phyloP scores from a whole-genome alignment of 768 basidiomycete genomes.

The Paxillus ammoniavirescens region DNA sequence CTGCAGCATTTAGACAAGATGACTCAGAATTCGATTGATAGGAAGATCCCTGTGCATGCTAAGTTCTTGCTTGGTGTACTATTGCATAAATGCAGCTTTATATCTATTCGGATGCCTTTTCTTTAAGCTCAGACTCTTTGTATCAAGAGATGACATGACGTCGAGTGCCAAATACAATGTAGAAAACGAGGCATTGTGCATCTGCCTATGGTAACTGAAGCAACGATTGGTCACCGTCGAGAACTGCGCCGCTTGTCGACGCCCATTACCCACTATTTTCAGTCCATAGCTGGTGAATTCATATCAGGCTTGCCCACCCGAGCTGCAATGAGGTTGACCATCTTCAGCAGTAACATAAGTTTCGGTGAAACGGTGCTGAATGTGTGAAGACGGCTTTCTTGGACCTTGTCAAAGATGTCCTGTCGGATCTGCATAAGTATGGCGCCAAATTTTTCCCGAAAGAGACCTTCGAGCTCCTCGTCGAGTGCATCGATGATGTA shows the following conservation, averaged over 20 bases:
- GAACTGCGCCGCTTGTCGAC: not conserved
- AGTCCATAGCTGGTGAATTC: not conserved
- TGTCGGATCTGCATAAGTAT: slow-evolving; percentile 20
- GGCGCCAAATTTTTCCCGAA: slow-evolving; percentile 22
- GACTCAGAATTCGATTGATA: slow-evolving; percentile 74
- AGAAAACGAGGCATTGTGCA: not conserved
- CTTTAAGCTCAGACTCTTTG: not conserved
- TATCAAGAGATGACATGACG: not conserved
- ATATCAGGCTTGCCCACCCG: slow-evolving; percentile 22
- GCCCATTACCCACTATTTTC: slow-evolving; percentile 4
- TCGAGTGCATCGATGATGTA: slow-evolving; percentile 30
- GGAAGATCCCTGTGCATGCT: not conserved
- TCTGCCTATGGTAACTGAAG: no score
- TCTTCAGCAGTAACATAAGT: slow-evolving; percentile 24
- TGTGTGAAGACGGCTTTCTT: slow-evolving; percentile 21
- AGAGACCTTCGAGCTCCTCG: slow-evolving; percentile 21
- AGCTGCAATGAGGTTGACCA: slow-evolving; percentile 31
- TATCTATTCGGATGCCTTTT: slow-evolving; percentile 9
- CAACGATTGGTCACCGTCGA: no score
- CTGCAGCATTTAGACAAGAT: slow-evolving; percentile 78
- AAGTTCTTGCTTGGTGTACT: not conserved
- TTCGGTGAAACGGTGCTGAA: slow-evolving; percentile 26
- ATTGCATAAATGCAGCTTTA: slow-evolving; percentile 16
- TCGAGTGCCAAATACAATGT: not conserved
- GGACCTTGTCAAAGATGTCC: slow-evolving; percentile 23